Base-by-base conservation (phyloP, 345 rosid genomes). In the Toxicodendron radicans region DNA sequence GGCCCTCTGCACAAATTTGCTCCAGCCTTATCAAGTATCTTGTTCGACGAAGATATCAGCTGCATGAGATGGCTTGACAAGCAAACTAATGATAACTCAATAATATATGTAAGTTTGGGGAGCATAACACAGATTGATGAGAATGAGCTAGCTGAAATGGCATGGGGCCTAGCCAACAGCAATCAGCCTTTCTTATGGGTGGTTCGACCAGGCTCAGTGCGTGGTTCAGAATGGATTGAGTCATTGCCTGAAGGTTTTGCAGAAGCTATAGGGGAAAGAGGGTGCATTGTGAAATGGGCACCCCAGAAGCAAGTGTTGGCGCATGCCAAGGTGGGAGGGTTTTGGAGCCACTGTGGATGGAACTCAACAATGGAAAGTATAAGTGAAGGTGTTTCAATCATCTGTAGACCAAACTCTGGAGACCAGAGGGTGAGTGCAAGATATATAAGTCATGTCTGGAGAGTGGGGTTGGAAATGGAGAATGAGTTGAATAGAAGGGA, bases 301-400 rank as follows among this genome's bases (percentile, higher is more conserved):
- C 84, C 86, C 0, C 86, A 82, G 58, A 75, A 74, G 68, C 65
- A 82, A 46, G 84, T 84, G 32, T 61, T 80, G 73, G 79, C 83
- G 2, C 85, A 82, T 41, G 43, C 4, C 1, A 70, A 87, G 2
- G 76, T 84, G 5, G 80, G 82, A 21, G 88, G 81, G 38, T 84
- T 86, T 21, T 84, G 82, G 82, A 82, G 78, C 27, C 88, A 82
- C 12, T 82, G 83, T 20, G 82, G 90, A 9, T 80, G 86, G 86
- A 86, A 84, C 62, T 82, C 87, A 4, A 78, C 82, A 3, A 9
- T 82, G 3, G 86, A 84, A 59, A 75, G 90, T 35, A 49, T 82
- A 21, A 64, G 73, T 1, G 86, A 79, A 78, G 87, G 87, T 10
- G 75, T 84, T 12, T 85, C 87, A 0, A n/a, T 82, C 83, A 53